Conservation (phyloP, 2,329 filamentous ascomycete genomes). For the Apiospora kogelbergensis region DNA sequence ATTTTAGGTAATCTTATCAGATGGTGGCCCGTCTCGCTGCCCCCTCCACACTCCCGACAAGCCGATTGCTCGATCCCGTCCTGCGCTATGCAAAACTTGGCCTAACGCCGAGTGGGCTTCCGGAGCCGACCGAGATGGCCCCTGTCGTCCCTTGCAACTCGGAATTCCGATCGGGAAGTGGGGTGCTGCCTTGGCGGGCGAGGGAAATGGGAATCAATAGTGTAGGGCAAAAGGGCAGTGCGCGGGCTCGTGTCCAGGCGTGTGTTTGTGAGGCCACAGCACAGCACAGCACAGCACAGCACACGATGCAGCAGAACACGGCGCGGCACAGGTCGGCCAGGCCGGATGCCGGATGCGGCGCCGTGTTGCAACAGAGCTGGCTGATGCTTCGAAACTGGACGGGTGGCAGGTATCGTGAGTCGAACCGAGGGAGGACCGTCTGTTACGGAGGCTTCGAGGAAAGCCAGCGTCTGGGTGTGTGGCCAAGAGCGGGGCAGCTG, state of each 20-base stretch:
- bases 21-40: background rate
- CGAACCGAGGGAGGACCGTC: background rate
- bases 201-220: background rate
- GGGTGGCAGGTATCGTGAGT: background rate
- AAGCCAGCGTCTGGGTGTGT: background rate
- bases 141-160: background rate
- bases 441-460: background rate
- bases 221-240: too few relatives aligned
- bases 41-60: background rate
- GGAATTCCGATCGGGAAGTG: background rate
- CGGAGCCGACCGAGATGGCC: constrained; percentile 1
- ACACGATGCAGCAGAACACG: too few relatives aligned
- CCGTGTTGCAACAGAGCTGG: background rate
- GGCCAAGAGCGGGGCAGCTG: background rate
- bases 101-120: constrained; percentile 6
- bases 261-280: background rate
- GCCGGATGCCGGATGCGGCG: background rate
- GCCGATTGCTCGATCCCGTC: background rate
- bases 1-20: constrained; percentile 2
- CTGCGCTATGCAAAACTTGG: background rate
- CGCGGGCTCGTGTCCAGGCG: too few relatives aligned
- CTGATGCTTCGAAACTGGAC: background rate
- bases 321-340: background rate
- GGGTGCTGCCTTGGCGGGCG: background rate
- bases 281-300: too few relatives aligned